Percentiles rank a stretch among this genome's conserved stretches.
These are phyloP conservation scores for Trichoderma arundinaceum DNA, from an alignment of 2,329 filamentous ascomycete genomes.

Conservation along the genomic window DNA sequence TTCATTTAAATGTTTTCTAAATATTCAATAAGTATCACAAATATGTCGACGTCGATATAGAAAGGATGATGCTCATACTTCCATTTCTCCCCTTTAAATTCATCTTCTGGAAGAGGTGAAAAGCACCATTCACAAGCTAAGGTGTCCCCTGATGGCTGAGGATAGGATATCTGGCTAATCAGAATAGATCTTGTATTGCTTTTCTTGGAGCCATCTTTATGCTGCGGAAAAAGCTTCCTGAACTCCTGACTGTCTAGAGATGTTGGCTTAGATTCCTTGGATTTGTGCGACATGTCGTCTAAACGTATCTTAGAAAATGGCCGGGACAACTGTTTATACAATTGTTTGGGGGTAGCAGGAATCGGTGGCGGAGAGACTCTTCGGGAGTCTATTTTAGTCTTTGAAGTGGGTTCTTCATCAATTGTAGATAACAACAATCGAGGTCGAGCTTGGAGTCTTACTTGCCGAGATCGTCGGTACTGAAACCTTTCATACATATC, in stretches of 20 bases:
- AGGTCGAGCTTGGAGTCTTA: constrained; percentile 10
- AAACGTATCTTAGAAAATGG: background rate
- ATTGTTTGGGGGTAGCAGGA: background rate
- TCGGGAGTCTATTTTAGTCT: too few relatives aligned
- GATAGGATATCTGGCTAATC: background rate
- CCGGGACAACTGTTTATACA: background rate
- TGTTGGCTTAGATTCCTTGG: background rate
- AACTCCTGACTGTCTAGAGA: constrained; percentile 9
- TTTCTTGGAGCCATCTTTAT: background rate
- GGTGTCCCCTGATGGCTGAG: background rate
- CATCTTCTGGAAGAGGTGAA: background rate
- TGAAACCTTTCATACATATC: constrained; percentile 27
- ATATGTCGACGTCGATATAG: fast-evolving
- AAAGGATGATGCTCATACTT: background rate
- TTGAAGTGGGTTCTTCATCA: background rate
- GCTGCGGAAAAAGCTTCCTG: background rate
- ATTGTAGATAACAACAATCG: background rate
- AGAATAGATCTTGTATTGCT: constrained; percentile 1
- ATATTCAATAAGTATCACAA: background rate
- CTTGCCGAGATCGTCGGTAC: constrained; percentile 21
- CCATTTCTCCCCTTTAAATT: constrained; percentile 6
- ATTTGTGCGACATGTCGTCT: background rate
- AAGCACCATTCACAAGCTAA: constrained; percentile 13
- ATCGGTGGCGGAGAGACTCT: background rate
- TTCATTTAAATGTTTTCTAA: constrained; percentile 5